These are phyloP conservation scores for Sesbania bispinosa DNA, from an alignment of 306 rosid species.

Conservation along the genomic window DNA sequence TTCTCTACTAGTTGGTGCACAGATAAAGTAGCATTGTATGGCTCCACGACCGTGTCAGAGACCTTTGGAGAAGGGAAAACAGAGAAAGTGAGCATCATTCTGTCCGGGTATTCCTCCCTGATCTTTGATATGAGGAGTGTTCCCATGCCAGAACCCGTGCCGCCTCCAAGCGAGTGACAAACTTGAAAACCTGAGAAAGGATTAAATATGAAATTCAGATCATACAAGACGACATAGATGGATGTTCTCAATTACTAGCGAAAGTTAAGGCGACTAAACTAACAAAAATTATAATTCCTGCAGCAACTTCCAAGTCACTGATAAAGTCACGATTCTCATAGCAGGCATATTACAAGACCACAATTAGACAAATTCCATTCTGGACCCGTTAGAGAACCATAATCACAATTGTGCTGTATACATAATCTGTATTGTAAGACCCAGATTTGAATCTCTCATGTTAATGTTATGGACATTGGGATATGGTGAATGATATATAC, in stretches of 20 bases:
- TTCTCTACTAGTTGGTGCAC: slow-evolving; percentile 43
- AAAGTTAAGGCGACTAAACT: not conserved
- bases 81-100: too few relatives aligned
- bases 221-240: not conserved
- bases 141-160: too few relatives aligned
- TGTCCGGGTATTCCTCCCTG: too few relatives aligned
- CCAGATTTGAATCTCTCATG: too few relatives aligned
- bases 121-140: too few relatives aligned
- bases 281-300: not conserved
- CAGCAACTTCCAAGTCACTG: not conserved
- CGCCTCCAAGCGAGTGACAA: too few relatives aligned
- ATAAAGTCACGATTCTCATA: not conserved
- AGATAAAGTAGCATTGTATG: slow-evolving; percentile 39
- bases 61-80: too few relatives aligned
- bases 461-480: too few relatives aligned
- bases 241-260: not conserved
- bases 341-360: not conserved
- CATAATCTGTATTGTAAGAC: not conserved
- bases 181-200: too few relatives aligned
- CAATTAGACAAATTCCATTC: not conserved
- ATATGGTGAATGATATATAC: too few relatives aligned
- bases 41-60: slow-evolving; percentile 59
- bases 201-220: not conserved
- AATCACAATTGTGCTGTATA: not conserved
- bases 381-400: not conserved